Evolutionary conservation across 371 early-diverging fungal genomes (phyloP).

Genomic region (Apophysomyces sp.): DNA sequence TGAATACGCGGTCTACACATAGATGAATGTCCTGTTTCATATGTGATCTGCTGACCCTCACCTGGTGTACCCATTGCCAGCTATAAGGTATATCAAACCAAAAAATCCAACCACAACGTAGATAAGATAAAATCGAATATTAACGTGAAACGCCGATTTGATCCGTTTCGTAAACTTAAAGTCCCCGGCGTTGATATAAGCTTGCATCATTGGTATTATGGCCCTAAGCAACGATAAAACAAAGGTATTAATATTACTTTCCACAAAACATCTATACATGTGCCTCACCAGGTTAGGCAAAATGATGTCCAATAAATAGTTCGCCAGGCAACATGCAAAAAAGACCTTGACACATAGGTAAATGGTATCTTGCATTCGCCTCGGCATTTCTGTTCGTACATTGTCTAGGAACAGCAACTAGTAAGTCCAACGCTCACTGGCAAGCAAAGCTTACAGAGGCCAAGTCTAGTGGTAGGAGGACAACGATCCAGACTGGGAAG

Average conservation of each 20-base stretch:
- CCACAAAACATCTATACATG: not conserved
- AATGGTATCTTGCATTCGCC: slow-evolving; percentile 73
- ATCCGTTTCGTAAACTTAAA: slow-evolving; percentile 66
- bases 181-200: slow-evolving; percentile 85
- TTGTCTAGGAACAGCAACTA: slow-evolving; percentile 46
- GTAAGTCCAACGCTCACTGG: not conserved
- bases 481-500: slow-evolving; percentile 86
- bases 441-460: slow-evolving; percentile 68
- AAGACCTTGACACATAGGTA: slow-evolving; percentile 68
- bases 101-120: slow-evolving; percentile 53
- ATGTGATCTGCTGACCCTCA: not conserved
- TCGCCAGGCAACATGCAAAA: slow-evolving; percentile 81
- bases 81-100: slow-evolving; percentile 75
- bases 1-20: slow-evolving; percentile 41
- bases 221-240: slow-evolving; percentile 50
- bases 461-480: slow-evolving; percentile 88
- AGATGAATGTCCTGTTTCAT: slow-evolving; percentile 11
- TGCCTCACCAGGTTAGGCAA: slow-evolving; percentile 78
- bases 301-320: slow-evolving; percentile 91
- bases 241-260: not conserved
- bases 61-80: slow-evolving; percentile 53
- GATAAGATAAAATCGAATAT: slow-evolving; percentile 73
- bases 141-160: slow-evolving; percentile 72
- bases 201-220: slow-evolving; percentile 81
- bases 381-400: slow-evolving; percentile 62